Conservation (phyloP, 352 stramenopile species). For the Globisporangium spinosum region DNA sequence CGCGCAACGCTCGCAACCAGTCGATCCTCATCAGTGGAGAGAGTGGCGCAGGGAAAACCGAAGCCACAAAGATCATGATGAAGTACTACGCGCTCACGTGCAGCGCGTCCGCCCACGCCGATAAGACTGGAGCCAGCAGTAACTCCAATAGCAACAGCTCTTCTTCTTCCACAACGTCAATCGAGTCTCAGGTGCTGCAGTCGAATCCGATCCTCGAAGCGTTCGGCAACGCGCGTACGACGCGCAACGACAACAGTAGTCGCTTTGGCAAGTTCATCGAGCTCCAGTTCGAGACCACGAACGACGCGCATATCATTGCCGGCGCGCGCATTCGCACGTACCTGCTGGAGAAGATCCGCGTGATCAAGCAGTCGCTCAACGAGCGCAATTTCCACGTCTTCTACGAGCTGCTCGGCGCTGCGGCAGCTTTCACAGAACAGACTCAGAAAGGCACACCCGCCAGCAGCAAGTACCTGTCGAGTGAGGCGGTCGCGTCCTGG, state of each 20-base stretch:
- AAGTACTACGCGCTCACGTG: constrained; percentile 83
- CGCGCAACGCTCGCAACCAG: constrained; percentile 63
- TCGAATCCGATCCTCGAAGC: constrained; percentile 90
- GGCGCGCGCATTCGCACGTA: constrained; percentile 89
- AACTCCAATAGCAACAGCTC: background rate
- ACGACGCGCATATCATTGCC: constrained; percentile 32
- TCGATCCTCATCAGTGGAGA: constrained; percentile 87
- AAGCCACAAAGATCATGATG: constrained; percentile 91
- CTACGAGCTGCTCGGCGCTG: constrained; percentile 71
- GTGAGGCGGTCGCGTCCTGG: constrained; percentile 24
- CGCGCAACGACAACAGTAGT: constrained; percentile 88
- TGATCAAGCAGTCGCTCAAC: constrained; percentile 70
- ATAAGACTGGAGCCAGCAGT: background rate
- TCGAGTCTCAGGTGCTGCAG: constrained; percentile 86
- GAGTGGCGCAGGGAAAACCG: constrained; percentile 84
- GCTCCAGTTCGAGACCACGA: constrained; percentile 53
- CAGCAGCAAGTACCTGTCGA: constrained; percentile 6
- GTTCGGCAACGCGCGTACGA: constrained; percentile 86
- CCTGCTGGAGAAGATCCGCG: constrained; percentile 92
- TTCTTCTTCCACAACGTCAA: constrained; percentile 26
- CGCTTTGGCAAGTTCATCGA: constrained; percentile 92
- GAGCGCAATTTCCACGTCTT: constrained; percentile 90
- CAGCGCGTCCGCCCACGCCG: constrained; percentile 25
- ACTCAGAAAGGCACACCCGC: background rate
- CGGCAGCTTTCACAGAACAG: constrained; percentile 4